phyloP scores from a whole-genome alignment of 2,329 filamentous ascomycete species.

The Aspergillus aculeatus region DNA sequence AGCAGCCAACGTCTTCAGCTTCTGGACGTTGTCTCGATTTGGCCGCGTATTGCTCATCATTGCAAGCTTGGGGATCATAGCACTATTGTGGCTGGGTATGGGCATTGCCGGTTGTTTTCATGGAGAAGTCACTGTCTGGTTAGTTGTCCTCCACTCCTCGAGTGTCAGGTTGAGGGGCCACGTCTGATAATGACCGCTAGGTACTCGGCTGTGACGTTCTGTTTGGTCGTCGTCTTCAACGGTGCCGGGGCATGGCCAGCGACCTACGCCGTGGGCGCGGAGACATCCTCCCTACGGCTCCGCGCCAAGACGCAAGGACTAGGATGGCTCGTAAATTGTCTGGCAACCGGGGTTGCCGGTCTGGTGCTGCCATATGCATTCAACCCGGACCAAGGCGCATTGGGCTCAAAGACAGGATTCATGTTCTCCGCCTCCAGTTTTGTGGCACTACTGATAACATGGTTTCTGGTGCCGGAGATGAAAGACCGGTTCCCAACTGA shows the following conservation, averaged over 20 bases:
- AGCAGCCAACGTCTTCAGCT: constrained; percentile 44
- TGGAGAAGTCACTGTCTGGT: constrained; percentile 43
- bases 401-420: constrained; percentile 45
- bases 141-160: constrained; percentile 15
- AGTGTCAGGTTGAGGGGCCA: neutral
- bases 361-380: constrained; percentile 54
- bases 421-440: constrained; percentile 39
- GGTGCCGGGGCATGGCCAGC: constrained; percentile 38
- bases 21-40: constrained; percentile 46
- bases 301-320: constrained; percentile 41
- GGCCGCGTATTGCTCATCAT: constrained; percentile 40
- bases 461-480: constrained; percentile 54
- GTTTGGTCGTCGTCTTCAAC: constrained; percentile 45
- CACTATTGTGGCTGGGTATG: constrained; percentile 46
- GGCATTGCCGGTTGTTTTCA: constrained; percentile 50
- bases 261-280: constrained; percentile 37
- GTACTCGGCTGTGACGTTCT: constrained; percentile 45
- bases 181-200: constrained; percentile 22
- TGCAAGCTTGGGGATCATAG: constrained; percentile 25
- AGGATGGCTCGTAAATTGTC: constrained; percentile 44
- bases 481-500: constrained; percentile 49
- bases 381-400: constrained; percentile 46
- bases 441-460: constrained; percentile 38
- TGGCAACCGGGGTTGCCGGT: constrained; percentile 45
- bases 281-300: constrained; percentile 37